A percentile compares a stretch with the other conserved stretches of the same genome.
These are phyloP conservation scores for Datisca glomerata DNA, from an alignment of 306 rosid genomes.

Conservation along the genomic window DNA sequence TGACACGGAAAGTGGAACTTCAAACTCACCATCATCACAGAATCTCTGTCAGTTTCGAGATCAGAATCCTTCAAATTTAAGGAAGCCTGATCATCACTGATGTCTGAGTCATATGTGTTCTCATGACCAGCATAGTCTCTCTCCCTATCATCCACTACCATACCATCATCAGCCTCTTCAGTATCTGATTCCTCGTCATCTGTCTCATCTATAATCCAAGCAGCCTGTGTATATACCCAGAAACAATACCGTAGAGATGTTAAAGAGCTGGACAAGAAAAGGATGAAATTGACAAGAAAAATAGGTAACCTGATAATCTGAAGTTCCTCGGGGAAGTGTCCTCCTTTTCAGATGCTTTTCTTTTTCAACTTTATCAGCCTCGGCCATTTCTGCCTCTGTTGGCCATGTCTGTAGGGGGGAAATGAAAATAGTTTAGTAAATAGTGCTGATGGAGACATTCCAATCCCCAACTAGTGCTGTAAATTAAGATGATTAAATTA, in stretches of 20 bases:
- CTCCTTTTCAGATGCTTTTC: slow-evolving; percentile 45
- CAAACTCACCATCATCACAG: slow-evolving; percentile 84
- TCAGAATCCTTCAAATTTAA: slow-evolving; percentile 54
- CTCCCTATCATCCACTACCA: slow-evolving; percentile 51
- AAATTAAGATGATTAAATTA: no score
- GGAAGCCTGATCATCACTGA: slow-evolving; percentile 58
- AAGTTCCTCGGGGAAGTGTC: slow-evolving; percentile 73
- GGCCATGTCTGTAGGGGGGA: slow-evolving; percentile 75
- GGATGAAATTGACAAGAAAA: slow-evolving; percentile 4
- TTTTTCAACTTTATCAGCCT: slow-evolving; percentile 47
- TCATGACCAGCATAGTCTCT: slow-evolving; percentile 33
- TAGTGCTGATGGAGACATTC: no score
- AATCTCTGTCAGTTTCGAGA: slow-evolving; percentile 64
- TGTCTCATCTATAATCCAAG: slow-evolving; percentile 63
- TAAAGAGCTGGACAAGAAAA: background rate
- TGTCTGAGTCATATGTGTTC: slow-evolving; percentile 25
- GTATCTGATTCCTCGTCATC: slow-evolving; percentile 47
- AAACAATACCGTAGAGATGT: background rate
- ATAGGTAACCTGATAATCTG: slow-evolving; percentile 75
- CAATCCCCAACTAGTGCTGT: no score
- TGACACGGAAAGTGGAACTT: background rate
- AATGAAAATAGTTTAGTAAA: no score
- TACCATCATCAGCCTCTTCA: slow-evolving; percentile 50
- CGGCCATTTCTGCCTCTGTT: slow-evolving; percentile 65
- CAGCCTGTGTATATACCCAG: slow-evolving; percentile 37